Percentiles rank a stretch among this genome's conserved stretches.
phyloP scores from a whole-genome alignment of 2,329 filamentous ascomycete species.

The Monilinia vaccinii-corymbosi region DNA sequence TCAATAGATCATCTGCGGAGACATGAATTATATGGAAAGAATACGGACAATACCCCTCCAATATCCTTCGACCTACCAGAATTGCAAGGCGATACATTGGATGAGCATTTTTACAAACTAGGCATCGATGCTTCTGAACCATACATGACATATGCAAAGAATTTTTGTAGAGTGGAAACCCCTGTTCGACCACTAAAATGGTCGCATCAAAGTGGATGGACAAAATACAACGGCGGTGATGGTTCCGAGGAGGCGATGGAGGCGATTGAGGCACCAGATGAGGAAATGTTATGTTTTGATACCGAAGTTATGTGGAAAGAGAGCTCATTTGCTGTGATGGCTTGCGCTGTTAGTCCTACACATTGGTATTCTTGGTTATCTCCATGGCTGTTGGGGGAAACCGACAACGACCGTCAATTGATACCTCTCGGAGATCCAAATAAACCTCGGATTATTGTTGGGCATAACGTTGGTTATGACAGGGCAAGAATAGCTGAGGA shows the following conservation, averaged over 20 bases:
- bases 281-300: conserved; percentile 81
- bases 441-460: conserved; percentile 69
- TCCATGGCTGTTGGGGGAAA: conserved; percentile 84
- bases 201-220: conserved; percentile 80
- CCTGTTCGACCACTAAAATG: conserved; percentile 58
- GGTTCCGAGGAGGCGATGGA: conserved; percentile 64
- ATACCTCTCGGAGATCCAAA: conserved; percentile 76
- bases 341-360: conserved; percentile 79
- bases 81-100: conserved; percentile 70
- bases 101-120: conserved; percentile 89
- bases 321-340: conserved; percentile 90
- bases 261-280: conserved; percentile 65
- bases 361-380: conserved; percentile 98
- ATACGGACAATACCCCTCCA: conserved; percentile 64
- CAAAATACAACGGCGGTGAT: conserved; percentile 69
- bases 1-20: conserved; percentile 73
- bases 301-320: conserved; percentile 96
- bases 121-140: conserved; percentile 83
- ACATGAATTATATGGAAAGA: conserved; percentile 86
- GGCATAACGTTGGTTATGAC: conserved; percentile 95
- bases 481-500: conserved; percentile 82
- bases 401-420: conserved; percentile 66
- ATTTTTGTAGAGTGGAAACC: conserved; percentile 57
- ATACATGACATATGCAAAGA: conserved; percentile 64
- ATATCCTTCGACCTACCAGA: conserved; percentile 79